phyloP scores from a whole-genome alignment of 2,329 filamentous ascomycete species.

The Colletotrichum somersetense region DNA sequence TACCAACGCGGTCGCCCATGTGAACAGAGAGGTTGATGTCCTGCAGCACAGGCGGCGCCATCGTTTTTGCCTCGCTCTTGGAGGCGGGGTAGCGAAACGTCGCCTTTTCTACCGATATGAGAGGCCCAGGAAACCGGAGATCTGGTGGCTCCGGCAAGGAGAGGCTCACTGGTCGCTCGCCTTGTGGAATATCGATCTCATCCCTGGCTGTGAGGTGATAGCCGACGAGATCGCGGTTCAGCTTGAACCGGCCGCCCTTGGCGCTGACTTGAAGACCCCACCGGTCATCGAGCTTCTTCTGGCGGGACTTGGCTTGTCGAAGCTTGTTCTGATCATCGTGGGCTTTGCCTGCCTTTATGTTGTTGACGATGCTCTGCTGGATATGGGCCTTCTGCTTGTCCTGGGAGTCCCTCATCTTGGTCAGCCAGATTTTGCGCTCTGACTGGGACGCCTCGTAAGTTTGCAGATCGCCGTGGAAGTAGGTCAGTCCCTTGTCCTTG shows the following conservation, averaged over 20 bases:
- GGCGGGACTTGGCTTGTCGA: constrained; percentile 84
- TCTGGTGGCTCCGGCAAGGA: constrained; percentile 73
- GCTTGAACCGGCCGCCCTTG: constrained; percentile 81
- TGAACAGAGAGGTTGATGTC: constrained; percentile 77
- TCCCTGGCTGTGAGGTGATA: constrained; percentile 69
- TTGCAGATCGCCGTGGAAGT: constrained; percentile 81
- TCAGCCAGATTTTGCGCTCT: constrained; percentile 76
- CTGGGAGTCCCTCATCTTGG: constrained; percentile 84
- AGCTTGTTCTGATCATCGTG: constrained; percentile 88
- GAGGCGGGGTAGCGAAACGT: constrained; percentile 70
- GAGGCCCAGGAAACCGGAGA: constrained; percentile 79
- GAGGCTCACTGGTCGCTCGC: constrained; percentile 70
- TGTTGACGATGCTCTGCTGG: constrained; percentile 80
- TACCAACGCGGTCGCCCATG: constrained; percentile 79
- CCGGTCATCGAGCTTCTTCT: constrained; percentile 86
- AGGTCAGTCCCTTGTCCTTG: constrained; percentile 76
- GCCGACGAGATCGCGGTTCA: constrained; percentile 79
- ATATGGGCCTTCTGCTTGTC: constrained; percentile 86
- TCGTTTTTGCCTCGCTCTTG: constrained; percentile 46
- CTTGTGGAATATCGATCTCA: constrained; percentile 78
- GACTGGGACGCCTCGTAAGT: constrained; percentile 77
- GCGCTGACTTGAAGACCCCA: constrained; percentile 81
- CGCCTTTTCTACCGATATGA: constrained; percentile 79
- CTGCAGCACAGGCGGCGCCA: constrained; percentile 64
- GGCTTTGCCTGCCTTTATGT: constrained; percentile 79